Evolutionary conservation across 1,284 basidiomycete species (phyloP).

Genomic region (Puccinia polysora): DNA sequence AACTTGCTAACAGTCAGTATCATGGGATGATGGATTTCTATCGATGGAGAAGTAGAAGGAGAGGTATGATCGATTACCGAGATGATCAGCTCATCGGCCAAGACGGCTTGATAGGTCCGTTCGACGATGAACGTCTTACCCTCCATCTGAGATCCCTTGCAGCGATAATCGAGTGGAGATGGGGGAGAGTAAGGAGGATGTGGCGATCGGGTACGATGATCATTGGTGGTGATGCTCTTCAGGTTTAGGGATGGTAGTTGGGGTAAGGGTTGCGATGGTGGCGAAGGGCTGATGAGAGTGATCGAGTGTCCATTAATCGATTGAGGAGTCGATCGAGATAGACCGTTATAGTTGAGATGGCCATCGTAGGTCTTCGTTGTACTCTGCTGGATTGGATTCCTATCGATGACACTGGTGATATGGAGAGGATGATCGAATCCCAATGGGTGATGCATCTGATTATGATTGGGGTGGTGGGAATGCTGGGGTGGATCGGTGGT

Average conservation of each 20-base stretch:
- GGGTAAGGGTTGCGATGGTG: background rate
- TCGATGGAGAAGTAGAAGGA: background rate
- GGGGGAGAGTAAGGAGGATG: background rate
- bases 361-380: too few species aligned
- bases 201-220: background rate
- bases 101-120: conserved; percentile 34
- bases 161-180: conserved; percentile 14
- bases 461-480: background rate
- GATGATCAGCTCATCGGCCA: conserved; percentile 36
- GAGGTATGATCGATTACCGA: too few species aligned
- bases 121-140: conserved; percentile 22
- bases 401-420: too few species aligned
- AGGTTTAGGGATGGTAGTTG: too few species aligned
- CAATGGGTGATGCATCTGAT: background rate
- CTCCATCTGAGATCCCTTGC: conserved; percentile 13
- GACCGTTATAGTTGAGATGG: too few species aligned
- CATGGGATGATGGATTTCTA: too few species aligned
- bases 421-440: too few species aligned
- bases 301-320: too few species aligned
- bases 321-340: too few species aligned
- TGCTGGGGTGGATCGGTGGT: background rate
- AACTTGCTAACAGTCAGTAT: too few species aligned
- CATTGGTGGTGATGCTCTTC: too few species aligned
- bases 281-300: background rate
- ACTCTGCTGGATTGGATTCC: too few species aligned